Percentiles rank a stretch among this genome's conserved stretches.
These are phyloP conservation scores for Aspergillus sojae DNA, from an alignment of 2,329 filamentous ascomycete species.

Conservation along the genomic window DNA sequence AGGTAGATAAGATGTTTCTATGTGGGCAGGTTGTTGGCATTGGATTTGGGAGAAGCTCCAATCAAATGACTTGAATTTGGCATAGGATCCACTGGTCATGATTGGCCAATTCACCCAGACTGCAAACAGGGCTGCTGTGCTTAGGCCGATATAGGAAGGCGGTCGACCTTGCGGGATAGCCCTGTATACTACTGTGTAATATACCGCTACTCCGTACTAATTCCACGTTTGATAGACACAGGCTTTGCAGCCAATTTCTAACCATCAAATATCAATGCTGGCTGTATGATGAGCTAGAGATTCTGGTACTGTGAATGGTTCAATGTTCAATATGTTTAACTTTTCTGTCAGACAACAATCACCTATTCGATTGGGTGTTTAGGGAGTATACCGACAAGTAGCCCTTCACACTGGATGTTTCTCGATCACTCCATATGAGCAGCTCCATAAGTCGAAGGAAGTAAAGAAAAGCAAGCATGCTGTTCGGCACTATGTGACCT, in stretches of 20 bases:
- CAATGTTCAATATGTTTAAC: too few species aligned
- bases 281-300: too few species aligned
- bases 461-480: too few species aligned
- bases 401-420: too few species aligned
- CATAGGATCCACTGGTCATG: background rate
- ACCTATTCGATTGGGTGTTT: background rate
- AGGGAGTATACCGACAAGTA: background rate
- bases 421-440: too few species aligned
- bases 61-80: background rate
- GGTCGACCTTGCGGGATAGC: background rate
- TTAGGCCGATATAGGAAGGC: background rate
- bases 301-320: too few species aligned
- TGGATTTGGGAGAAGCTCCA: background rate
- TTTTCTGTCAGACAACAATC: background rate
- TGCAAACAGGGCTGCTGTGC: background rate
- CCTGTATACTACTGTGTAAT: background rate
- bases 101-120: background rate
- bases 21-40: background rate
- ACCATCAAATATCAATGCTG: background rate
- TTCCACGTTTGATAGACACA: background rate
- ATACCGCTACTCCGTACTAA: background rate
- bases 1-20: background rate
- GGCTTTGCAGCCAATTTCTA: background rate
- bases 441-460: too few species aligned
- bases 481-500: too few species aligned